Percentiles rank a stretch among this genome's conserved stretches.
Conservation (phyloP, 176 grass and related monocot species). For the Thalia dealbata region DNA sequence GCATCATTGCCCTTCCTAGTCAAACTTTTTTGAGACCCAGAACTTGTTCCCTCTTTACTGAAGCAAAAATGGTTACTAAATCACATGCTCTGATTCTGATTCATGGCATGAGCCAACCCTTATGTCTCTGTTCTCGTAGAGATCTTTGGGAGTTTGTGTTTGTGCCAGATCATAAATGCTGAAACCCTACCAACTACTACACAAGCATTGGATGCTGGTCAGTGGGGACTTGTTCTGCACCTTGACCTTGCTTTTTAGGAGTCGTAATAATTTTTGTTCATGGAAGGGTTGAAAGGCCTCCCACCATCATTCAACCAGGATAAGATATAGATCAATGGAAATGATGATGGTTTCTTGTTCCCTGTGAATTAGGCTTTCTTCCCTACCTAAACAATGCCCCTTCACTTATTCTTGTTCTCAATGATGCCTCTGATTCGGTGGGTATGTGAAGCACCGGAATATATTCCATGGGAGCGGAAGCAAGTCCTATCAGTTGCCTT, state of each 20-base stretch:
- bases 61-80: not conserved
- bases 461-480: not conserved
- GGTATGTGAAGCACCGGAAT: not conserved
- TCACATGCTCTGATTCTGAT: too few species aligned
- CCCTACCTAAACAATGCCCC: constrained; percentile 23
- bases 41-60: not conserved
- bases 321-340: constrained; percentile 18
- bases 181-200: not conserved
- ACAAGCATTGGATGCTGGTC: not conserved
- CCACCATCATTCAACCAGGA: constrained; percentile 26
- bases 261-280: constrained; percentile 30
- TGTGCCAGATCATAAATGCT: not conserved
- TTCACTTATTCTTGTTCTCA: not conserved
- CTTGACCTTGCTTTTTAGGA: constrained; percentile 22
- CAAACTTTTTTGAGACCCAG: too few species aligned
- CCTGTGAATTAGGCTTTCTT: constrained; percentile 28
- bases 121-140: not conserved
- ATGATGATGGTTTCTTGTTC: not conserved
- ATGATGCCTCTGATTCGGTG: not conserved
- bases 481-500: not conserved
- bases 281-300: constrained; percentile 14
- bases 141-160: not conserved
- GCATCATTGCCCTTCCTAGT: not conserved
- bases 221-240: not conserved
- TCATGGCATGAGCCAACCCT: not conserved